Evolutionary conservation across 805 yeast species (phyloP).

Genomic region (Kuraishia cidri): DNA sequence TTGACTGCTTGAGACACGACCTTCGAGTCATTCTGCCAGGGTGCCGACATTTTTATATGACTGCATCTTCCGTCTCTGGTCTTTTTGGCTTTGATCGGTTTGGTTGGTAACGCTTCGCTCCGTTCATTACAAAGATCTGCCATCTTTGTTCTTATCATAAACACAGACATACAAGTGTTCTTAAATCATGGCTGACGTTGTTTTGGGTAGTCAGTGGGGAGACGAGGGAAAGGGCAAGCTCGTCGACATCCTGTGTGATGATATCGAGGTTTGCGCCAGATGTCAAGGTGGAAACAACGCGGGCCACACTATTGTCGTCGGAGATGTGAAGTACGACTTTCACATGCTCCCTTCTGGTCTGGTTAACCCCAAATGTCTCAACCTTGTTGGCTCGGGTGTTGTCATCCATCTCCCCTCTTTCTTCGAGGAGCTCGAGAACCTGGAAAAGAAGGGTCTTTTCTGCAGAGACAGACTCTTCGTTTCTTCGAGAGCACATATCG

Average conservation of each 20-base stretch:
- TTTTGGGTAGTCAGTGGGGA: constrained; percentile 99
- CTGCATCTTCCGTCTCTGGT: no score
- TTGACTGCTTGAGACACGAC: no score
- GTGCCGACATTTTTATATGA: no score
- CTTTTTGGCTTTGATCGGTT: no score
- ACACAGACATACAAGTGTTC: neutral
- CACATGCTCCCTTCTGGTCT: constrained; percentile 99
- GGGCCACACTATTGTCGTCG: constrained; percentile 96
- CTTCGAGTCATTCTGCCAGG: no score
- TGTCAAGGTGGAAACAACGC: constrained; percentile 99
- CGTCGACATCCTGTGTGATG: constrained; percentile 90
- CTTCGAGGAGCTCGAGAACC: constrained; percentile 74
- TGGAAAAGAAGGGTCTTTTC: constrained; percentile 76
- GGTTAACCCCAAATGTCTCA: constrained; percentile 84
- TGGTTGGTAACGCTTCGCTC: constrained; percentile 3
- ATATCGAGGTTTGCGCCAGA: constrained; percentile 94
- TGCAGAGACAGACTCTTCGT: constrained; percentile 73
- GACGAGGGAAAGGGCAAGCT: constrained; percentile 99
- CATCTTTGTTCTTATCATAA: constrained; percentile 2
- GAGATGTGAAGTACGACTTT: constrained; percentile 85
- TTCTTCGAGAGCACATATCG: constrained; percentile 92
- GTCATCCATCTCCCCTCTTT: constrained; percentile 93
- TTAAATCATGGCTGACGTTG: constrained; percentile 76
- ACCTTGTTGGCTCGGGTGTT: constrained; percentile 92
- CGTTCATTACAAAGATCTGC: constrained; percentile 4